Percentiles rank a stretch among this genome's conserved stretches.
Evolutionary conservation across 768 basidiomycete genomes (phyloP).

Genomic region (Lentinula aciculospora): DNA sequence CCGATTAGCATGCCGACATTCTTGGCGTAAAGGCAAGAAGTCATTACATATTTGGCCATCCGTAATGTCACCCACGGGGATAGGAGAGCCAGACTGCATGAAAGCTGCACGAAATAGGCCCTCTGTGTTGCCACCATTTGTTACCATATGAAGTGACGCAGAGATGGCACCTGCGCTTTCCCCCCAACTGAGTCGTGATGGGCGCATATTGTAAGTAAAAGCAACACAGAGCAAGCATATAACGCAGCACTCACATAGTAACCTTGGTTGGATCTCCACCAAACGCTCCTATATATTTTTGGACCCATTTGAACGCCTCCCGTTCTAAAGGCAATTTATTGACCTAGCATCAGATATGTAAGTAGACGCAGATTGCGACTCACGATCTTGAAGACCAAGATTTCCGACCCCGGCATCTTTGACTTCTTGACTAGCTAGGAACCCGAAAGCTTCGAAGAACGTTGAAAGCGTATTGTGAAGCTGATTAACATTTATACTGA

Average conservation of each 20-base stretch:
- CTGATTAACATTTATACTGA: constrained; percentile 7
- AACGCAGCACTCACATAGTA: constrained; percentile 37
- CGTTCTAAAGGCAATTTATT: constrained; percentile 39
- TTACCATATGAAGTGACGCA: constrained; percentile 43
- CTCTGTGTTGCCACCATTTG: constrained; percentile 37
- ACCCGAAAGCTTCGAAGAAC: constrained; percentile 36
- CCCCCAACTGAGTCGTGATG: constrained; percentile 24
- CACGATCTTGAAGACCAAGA: constrained; percentile 63
- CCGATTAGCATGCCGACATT: constrained; percentile 6
- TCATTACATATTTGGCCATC: constrained; percentile 31
- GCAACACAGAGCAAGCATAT: not conserved
- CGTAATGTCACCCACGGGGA: constrained; percentile 38
- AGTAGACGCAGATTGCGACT: constrained; percentile 14
- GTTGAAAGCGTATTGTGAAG: not conserved
- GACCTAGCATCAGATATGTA: no score
- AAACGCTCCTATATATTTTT: constrained; percentile 57
- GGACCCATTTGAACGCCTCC: constrained; percentile 57
- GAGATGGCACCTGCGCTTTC: constrained; percentile 48
- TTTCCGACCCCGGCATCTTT: constrained; percentile 50
- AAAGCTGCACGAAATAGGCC: constrained; percentile 45
- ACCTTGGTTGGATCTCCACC: constrained; percentile 63
- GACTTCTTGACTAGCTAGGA: constrained; percentile 46
- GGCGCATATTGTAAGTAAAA: not conserved
- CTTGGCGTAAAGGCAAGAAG: constrained; percentile 7
- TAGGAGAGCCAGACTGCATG: constrained; percentile 46